Conservation (phyloP, 352 stramenopile genomes). For the Pythium aphanidermatum region DNA sequence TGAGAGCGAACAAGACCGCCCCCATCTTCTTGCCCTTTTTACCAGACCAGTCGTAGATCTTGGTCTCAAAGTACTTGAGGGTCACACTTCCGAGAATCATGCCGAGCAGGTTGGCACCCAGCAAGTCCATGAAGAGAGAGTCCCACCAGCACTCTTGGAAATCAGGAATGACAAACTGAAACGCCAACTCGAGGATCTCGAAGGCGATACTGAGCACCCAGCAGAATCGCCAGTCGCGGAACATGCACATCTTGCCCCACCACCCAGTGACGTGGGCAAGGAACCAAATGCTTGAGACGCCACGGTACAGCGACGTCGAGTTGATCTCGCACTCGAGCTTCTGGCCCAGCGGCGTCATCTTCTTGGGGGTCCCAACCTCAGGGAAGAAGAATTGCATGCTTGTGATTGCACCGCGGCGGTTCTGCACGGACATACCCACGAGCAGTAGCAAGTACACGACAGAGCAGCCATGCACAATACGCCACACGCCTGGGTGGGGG, state of each 20-base stretch:
- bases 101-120: slow-evolving; percentile 89
- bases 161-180: slow-evolving; percentile 89
- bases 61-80: slow-evolving; percentile 76
- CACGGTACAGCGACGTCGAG: slow-evolving; percentile 43
- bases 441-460: slow-evolving; percentile 75
- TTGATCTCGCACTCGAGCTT: slow-evolving; percentile 68
- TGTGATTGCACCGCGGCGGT: slow-evolving; percentile 45
- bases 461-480: slow-evolving; percentile 71
- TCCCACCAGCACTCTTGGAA: slow-evolving; percentile 96
- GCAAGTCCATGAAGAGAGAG: slow-evolving; percentile 87
- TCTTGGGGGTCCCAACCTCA: slow-evolving; percentile 47
- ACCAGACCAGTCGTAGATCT: slow-evolving; percentile 88
- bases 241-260: slow-evolving; percentile 94
- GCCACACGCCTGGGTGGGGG: slow-evolving; percentile 71
- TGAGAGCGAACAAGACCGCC: slow-evolving; percentile 60
- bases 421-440: slow-evolving; percentile 64
- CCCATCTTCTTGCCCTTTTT: slow-evolving; percentile 67
- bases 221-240: slow-evolving; percentile 91
- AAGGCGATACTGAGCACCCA: slow-evolving; percentile 89
- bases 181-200: slow-evolving; percentile 84
- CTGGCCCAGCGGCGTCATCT: slow-evolving; percentile 15
- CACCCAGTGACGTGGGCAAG: slow-evolving; percentile 79
- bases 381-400: slow-evolving; percentile 75
- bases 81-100: slow-evolving; percentile 79
- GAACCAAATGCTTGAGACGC: slow-evolving; percentile 81